Base-by-base conservation (phyloP, 768 basidiomycete genomes). In the Lentinula aciculospora region DNA sequence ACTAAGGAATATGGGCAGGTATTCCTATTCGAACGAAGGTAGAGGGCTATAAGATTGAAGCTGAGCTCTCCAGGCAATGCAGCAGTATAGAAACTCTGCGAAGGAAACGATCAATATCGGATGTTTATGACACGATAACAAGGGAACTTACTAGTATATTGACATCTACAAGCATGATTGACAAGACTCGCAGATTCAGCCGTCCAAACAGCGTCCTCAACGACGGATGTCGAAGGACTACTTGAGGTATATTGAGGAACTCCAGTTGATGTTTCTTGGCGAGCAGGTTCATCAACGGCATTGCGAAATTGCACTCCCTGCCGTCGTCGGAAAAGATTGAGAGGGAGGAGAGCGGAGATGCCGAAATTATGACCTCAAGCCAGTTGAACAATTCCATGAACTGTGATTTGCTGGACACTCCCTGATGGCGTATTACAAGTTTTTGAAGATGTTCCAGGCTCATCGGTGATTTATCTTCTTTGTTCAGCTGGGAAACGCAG, bases 201-300 rank as follows among this genome's bases (percentile, higher is more conserved):
- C n/a, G 17, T 39, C 31, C 46, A 23, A 57, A 48, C 27, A 57
- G n/a, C 36, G 32, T 57, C 46, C 25, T 57, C 56, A 57, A 48
- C 21, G 56, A 37, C n/a, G 29, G 23, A 0, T 32, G 46, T 3
- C 56, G 56, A 28, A 57, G 44, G n/a, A 57, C 44, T 1, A 57
- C 34, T 9, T 57, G 46, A 27, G 56, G 56, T 12, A 57, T 57
- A 28, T 57, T 48, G 56, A 57, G 56, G 23, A 57, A 57, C 32
- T 57, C 56, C 23, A 57, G 12, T 12, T 55, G 32, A 21, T 27
- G 28, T 48, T 46, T 57, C 45, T 37, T 36, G 34, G 25, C 17
- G 4, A 57, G 23, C 3, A 57, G 27, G 34, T 32, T 34, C 3
- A 48, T 48, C 8, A 57, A 19, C n/a, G 34, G 34, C 46, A 48